Conservation (phyloP, 257 asterid genomes). For the Scutellaria baicalensis region DNA sequence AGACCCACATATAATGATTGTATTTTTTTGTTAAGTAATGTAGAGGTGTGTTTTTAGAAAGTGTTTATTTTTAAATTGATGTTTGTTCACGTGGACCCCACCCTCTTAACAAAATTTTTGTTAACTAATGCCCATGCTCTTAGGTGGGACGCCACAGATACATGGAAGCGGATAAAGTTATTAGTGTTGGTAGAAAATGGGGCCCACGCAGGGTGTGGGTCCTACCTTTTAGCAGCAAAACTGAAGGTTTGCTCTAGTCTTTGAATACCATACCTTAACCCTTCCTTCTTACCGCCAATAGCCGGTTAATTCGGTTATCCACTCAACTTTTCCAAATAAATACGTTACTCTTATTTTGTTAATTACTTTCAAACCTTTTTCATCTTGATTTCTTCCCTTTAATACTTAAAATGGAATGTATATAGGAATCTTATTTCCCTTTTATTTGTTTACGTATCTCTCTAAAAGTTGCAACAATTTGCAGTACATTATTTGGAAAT, state of each 20-base stretch:
- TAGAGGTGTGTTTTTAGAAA: too few relatives aligned
- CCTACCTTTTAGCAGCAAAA: constrained; percentile 1
- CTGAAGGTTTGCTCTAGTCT: neutral
- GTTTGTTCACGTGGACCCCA: too few relatives aligned
- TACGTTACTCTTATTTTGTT: too few relatives aligned
- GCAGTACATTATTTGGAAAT: neutral
- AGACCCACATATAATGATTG: too few relatives aligned
- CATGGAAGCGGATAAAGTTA: constrained; percentile 10
- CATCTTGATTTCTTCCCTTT: neutral
- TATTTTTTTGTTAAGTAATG: too few relatives aligned
- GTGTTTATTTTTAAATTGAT: too few relatives aligned
- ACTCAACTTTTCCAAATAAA: too few relatives aligned
- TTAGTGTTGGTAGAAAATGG: neutral
- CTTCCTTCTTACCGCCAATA: constrained; percentile 8
- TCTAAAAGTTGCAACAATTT: neutral
- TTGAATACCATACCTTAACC: too few relatives aligned
- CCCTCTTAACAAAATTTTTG: too few relatives aligned
- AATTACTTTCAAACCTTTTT: too few relatives aligned
- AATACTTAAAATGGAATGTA: neutral
- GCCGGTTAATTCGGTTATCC: too few relatives aligned
- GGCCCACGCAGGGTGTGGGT: constrained; percentile 12
- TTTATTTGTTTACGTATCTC: neutral
- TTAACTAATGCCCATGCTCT: too few relatives aligned
- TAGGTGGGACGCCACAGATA: constrained; percentile 15
- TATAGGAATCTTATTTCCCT: neutral